Evolutionary conservation across 306 rosid species (phyloP), one percentile per base, ranked within the genome.

Genomic region (Castanospermum australe): DNA sequence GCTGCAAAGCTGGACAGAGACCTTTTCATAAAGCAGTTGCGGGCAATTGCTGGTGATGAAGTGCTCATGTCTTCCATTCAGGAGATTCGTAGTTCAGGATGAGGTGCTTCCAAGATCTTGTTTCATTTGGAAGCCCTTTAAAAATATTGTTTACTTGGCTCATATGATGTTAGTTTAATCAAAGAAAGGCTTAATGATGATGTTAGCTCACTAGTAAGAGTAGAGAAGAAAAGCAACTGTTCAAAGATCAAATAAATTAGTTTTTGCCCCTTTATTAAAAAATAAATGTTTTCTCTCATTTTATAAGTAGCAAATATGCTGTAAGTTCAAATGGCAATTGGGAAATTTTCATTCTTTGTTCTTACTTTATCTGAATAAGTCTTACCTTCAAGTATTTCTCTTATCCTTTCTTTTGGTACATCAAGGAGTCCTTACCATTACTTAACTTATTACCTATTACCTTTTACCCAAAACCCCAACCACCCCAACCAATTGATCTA

Each of bases 21-120:
- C 20, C 41, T 24, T 73, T 83, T 90, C 76, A 48, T 86, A 32
- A 84, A 59, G 50, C 86, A 76, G 64, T 76, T 88, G 71, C 84
- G 87, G 51, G 73, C 63, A 8, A 84, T 85, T 79, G 83, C 83
- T 6, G 91, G 95, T 30, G 92, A 88, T 15, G 39, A 86, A 56
- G 38, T 88, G 84, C 82, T 87, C 54, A 60, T 68, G 62, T 79
- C 87, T 6, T 70, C 79, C 15, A 67, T 85, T 73, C 85, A 42
- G 42, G 91, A 88, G 82, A 75, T 79, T 71, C 74, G 54, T 22
- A 74, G 84, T 79, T 54, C 61, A 22, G 71, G 75, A 75, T 87
- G 85, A 86, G 92, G 85, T 84, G 82, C 84, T 80, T 75, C 71
- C 69, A 77, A 80, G 88, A 71, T 86, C 72, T 76, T 38, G 47